Percentiles rank a stretch among this genome's conserved stretches.
Conservation (phyloP, 228 moss, liverwort and hornwort species). For the Sphagnum fallax region DNA sequence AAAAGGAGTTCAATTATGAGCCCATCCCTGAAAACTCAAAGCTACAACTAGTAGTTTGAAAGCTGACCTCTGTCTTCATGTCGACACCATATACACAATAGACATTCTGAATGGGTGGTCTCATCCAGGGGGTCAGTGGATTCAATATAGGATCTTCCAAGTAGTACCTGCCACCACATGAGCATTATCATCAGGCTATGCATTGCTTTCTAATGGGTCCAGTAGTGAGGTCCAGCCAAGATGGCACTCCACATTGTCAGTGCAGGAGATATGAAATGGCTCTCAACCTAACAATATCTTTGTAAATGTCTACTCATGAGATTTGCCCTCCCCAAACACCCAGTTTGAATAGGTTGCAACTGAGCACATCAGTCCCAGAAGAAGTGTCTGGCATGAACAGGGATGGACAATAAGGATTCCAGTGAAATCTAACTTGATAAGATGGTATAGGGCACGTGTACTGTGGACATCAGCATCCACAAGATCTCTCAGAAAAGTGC, state of each 20-base stretch:
- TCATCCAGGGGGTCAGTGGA: constrained; percentile 94
- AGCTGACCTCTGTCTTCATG: constrained; percentile 81
- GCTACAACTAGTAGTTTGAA: neutral
- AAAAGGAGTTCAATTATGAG: too few species aligned
- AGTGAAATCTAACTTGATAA: constrained; percentile 42
- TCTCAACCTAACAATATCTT: neutral
- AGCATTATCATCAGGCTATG: neutral
- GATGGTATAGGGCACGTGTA: constrained; percentile 45
- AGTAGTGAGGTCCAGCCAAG: too few species aligned
- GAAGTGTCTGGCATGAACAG: neutral
- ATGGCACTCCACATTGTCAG: too few species aligned
- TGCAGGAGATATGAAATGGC: too few species aligned
- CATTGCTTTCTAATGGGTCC: neutral
- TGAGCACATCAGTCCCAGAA: neutral
- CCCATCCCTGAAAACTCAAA: neutral
- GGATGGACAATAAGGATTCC: neutral
- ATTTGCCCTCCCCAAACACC: too few species aligned
- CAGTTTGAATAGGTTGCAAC: neutral
- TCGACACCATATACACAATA: constrained; percentile 97
- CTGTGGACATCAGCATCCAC: constrained; percentile 53
- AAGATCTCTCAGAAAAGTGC: constrained; percentile 72
- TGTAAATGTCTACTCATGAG: neutral
- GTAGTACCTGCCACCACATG: constrained; percentile 54
- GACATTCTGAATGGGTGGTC: constrained; percentile 95
- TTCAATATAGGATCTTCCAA: constrained; percentile 91